Evolutionary conservation across 2,329 filamentous ascomycete genomes (phyloP), one percentile per base, ranked within the genome.

Genomic region (Orbilia ellipsospora): DNA sequence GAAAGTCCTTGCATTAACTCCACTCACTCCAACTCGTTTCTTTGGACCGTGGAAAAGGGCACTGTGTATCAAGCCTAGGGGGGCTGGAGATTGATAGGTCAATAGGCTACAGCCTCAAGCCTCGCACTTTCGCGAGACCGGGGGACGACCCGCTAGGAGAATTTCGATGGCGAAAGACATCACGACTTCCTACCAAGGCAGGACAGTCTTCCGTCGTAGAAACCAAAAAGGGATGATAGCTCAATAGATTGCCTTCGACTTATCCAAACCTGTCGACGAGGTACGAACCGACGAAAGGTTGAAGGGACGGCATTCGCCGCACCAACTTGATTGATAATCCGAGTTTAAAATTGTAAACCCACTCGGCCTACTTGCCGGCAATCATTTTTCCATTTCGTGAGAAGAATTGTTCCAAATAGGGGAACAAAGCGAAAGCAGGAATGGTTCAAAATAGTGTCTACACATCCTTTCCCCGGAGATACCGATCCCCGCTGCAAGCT

Each of bases 151-250:
- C 51, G 66, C 51, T 63, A 63, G 66, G 66, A 63, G 23, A 63
- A 70, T 63, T 42, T 63, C 40, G 59, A 61, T 70, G 64, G 44
- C 61, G 56, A 57, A 64, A 62, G 56, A 73, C 55, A 66, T 73
- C 18, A 54, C 23, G 54, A 67, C 56, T 42, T 18, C 45, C 10
- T 56, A 16, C 20, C 6, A 54, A 52, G 26, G 44, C 26, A 45
- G 61, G 52, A 45, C 28, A 51, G 23, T 36, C 2, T 42, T 26
- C 13, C n/a, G 4, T 52, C 15, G 28, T 40, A 68, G 26, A 28
- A 48, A 26, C 1, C 57, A 44, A 65, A 73, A 64, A 66, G 2
- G 60, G 45, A 60, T 55, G 18, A 18, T 28, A 12, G 28, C 28
- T 31, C 28, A 7, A 31, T 31, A 31, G 51, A 51, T 66, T 66